phyloP scores from a whole-genome alignment of 352 stramenopile genomes.

The Phytophthora syringae region DNA sequence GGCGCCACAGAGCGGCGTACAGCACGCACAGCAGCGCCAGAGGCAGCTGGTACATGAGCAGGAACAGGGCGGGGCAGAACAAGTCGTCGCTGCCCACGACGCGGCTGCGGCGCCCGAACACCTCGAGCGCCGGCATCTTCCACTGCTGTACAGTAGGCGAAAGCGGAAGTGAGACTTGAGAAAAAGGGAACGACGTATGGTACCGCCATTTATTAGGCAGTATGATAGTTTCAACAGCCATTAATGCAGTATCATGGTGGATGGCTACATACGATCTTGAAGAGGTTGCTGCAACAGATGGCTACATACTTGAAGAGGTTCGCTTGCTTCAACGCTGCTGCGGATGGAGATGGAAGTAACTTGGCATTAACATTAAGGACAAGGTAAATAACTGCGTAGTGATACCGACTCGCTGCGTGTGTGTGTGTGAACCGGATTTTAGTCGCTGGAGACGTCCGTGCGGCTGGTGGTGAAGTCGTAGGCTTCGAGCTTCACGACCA shows the following conservation, averaged over 20 bases:
- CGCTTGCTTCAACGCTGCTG: no score
- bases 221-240: no score
- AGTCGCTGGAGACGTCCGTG: constrained; percentile 35
- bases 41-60: constrained; percentile 81
- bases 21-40: constrained; percentile 65
- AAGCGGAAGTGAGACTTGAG: constrained; percentile 27
- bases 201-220: no score
- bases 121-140: constrained; percentile 81
- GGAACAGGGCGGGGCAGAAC: constrained; percentile 81
- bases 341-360: no score
- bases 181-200: no score
- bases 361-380: constrained; percentile 32
- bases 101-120: constrained; percentile 83
- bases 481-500: constrained; percentile 71
- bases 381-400: constrained; percentile 37
- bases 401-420: constrained; percentile 9
- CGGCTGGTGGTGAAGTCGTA: constrained; percentile 47
- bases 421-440: neutral
- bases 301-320: no score
- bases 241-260: no score
- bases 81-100: constrained; percentile 87
- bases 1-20: constrained; percentile 69
- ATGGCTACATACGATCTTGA: no score
- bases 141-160: constrained; percentile 23
- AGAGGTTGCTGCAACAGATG: no score